Evolutionary conservation across 371 early-diverging fungal genomes (phyloP), one percentile per base, ranked within the genome.

Genomic region (Mortierella sp.): DNA sequence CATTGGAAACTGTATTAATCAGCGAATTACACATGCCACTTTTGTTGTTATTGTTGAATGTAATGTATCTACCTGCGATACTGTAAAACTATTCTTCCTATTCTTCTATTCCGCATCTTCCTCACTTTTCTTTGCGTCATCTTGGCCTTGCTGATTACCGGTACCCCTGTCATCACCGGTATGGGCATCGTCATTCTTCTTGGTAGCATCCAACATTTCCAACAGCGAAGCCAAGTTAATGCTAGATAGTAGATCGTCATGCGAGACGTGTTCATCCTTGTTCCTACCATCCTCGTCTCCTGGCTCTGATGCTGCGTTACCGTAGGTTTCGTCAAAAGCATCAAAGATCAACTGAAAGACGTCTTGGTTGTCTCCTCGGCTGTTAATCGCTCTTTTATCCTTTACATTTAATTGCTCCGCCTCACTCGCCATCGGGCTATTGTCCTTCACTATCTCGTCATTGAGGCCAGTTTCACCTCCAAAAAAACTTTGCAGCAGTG

Each of bases 141-240:
- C 22, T 22, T 50, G 21, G 19, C 38, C 65, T 21, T 70, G 41
- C 24, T 41, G 24, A 7, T 22, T 45, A 13, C 41, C 41, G 4
- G 62, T 8, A 22, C 50, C 52, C 7, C 19, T 41, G n/a, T 41
- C 58, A 32, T 59, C 72, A 43, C 21, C n/a, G 15, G 16, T 43
- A 33, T 32, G 19, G 2, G 45, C 21, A 28, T 11, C 38, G 32
- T 28, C 19, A 21, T 24, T 28, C 28, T 24, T 45, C 28, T 41
- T 67, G 58, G 55, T 41, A 15, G 58, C 38, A 1, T 62, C 70
- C 22, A 70, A 38, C 2, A 59, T 48, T 1, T 59, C 64, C 47
- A 70, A n/a, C 33, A 70, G 36, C 21, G 40, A 21, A 16, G 43
- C 8, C 32, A 63, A 19, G 50, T 55, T 55, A 32, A 70, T 36